Base-by-base conservation (phyloP, 805 yeast species). In the Kazachstania kunashirensis region DNA sequence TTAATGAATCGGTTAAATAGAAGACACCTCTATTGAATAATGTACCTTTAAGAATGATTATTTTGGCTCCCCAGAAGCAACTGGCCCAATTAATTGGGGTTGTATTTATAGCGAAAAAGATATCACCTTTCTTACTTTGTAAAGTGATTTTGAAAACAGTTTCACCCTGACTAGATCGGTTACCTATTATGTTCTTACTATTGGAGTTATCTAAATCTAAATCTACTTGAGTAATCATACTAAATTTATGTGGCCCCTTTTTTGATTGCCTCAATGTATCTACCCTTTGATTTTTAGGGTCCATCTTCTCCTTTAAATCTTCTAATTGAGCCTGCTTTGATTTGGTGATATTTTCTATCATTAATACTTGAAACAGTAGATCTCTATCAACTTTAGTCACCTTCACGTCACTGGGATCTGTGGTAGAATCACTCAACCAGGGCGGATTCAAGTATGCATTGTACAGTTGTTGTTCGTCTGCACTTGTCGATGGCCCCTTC, bases 221-320 rank as follows among this genome's bases (percentile, higher is more conserved):
- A 44, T 73, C 61, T 2, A 79, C 68, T 20, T 73, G 70, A 15
- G 74, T 58, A 21, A 74, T 67, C 12, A 75, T 57, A 29, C 53
- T 52, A 12, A 40, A 49, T 45, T 24, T 36, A 33, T 44, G 44
- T 11, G 49, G 44, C 13, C 41, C 43, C 13, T 40, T 24, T n/a
- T 14, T n/a, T 3, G 24, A 25, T 19, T 19, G 11, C 2, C 51
- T 28, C 29, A 78, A 53, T 18, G 79, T 57, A 53, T 79, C 89
- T 2, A 73, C 75, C 12, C 72, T 71, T 3, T 72, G 77, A n/a
- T 64, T 67, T 42, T 71, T 75, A 2, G 77, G 74, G 47, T 79
- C 77, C n/a, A 70, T 58, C 34, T 61, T 55, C 24, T 68, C 67
- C 16, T 59, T 60, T 55, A 81, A 61, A 5, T 67, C 70, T 43